Conservation (phyloP, 106 monocot genomes). For the Allium cepa region DNA sequence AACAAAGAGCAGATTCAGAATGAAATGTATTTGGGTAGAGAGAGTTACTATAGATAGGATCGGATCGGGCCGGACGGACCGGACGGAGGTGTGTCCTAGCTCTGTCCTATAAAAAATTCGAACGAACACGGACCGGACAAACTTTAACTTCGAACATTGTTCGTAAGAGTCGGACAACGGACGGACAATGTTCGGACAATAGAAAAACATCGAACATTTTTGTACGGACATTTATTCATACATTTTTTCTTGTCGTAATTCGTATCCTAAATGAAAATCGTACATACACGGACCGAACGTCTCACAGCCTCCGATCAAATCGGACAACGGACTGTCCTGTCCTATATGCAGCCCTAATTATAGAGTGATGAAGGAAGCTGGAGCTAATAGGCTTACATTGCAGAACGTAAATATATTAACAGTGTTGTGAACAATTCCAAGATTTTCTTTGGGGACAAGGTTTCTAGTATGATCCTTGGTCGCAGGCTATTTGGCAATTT, state of each 20-base stretch:
- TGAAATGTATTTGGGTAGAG: conserved; percentile 79
- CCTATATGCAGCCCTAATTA: not conserved
- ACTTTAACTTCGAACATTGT: no score
- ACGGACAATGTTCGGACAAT: no score
- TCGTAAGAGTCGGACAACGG: no score
- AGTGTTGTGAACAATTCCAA: conserved; percentile 86
- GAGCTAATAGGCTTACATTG: conserved; percentile 85
- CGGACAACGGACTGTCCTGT: no score
- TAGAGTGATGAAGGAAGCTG: conserved; percentile 89
- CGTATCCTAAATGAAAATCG: no score
- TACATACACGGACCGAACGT: no score
- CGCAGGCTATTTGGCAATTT: conserved; percentile 77
- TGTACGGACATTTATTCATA: not conserved
- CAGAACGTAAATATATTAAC: conserved; percentile 95
- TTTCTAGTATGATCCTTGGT: conserved; percentile 89
- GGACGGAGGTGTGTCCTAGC: no score
- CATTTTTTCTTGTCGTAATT: no score
- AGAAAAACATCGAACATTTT: not conserved
- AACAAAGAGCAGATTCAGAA: conserved; percentile 77
- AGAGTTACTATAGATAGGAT: conserved; percentile 64
- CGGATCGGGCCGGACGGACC: conserved; percentile 67
- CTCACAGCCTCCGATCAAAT: no score
- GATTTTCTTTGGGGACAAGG: conserved; percentile 96
- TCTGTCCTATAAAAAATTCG: no score
- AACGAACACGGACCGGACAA: no score